Evolutionary conservation across 352 stramenopile species (phyloP), one percentile per base, ranked within the genome.

Genomic region (Globisporangium rhizosaccharum): DNA sequence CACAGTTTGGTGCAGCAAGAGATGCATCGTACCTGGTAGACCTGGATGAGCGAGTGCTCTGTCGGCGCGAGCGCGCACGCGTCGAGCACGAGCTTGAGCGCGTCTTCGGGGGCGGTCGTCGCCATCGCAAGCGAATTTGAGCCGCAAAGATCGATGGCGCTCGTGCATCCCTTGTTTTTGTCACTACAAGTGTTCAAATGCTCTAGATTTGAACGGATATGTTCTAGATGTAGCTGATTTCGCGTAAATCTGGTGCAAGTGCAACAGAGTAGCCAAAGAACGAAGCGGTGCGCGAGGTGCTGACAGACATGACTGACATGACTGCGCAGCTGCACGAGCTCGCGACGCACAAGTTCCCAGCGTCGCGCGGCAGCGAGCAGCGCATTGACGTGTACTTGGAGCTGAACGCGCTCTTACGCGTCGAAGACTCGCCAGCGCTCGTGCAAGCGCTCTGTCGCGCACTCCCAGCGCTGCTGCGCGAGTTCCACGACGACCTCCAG

Each of bases 11-110:
- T 9, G 30, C 30, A 46, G 20, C 25, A 45, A 50, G n/a, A 20
- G 51, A 18, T 7, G n/a, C 4, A 9, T 46, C 66, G 42, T 28
- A 83, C 73, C 68, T 82, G 75, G 33, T 86, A 81, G 42, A 72
- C 76, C 48, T 90, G 78, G 67, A 89, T 82, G 59, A 77, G 70
- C 57, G 68, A 57, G 3, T 64, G 37, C 25, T 87, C 65, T 30
- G 71, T 75, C 11, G 82, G 82, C 39, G 71, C 75, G 30, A 80
- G 57, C 51, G 85, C 70, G 57, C 70, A 64, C 41, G 67, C 70
- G 37, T 88, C 80, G 54, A 92, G 68, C 59, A 87, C 73, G 54
- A 76, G 69, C 59, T 67, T 63, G 39, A 92, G 71, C 58, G 85
- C 79, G 68, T 90, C 79, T 58, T 92, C 78, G 59, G 54, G 33